Evolutionary conservation across 1,139 yeast genomes (phyloP).

Genomic region (Suhomyces kunorum): DNA sequence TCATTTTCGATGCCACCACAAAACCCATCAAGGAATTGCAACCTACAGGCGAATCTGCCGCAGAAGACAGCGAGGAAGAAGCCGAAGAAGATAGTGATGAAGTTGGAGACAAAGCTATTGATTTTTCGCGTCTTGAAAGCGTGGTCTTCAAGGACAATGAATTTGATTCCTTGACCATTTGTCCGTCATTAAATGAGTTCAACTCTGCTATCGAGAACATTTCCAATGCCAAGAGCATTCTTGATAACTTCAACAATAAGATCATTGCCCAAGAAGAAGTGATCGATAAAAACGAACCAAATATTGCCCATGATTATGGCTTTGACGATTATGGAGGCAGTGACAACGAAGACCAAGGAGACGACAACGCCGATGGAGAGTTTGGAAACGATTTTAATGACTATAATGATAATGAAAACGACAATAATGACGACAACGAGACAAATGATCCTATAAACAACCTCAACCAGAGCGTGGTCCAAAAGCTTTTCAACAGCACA

Average conservation of each 20-base stretch:
- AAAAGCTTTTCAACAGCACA: conserved; percentile 24
- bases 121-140: conserved; percentile 22
- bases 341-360: conserved; percentile 16
- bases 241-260: conserved; percentile 19
- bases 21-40: conserved; percentile 22
- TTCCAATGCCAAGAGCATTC: conserved; percentile 49
- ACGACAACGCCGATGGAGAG: conserved; percentile 20
- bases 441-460: conserved; percentile 24
- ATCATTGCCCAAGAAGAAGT: conserved; percentile 30
- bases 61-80: conserved; percentile 9
- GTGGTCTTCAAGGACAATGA: conserved; percentile 33
- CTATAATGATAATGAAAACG: conserved; percentile 18
- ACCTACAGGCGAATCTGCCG: neutral
- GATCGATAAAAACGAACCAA: neutral
- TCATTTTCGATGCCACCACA: conserved; percentile 62
- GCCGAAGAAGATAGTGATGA: conserved; percentile 16
- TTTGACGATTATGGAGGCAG: conserved; percentile 28
- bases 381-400: conserved; percentile 19
- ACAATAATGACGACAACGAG: conserved; percentile 20
- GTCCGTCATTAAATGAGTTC: conserved; percentile 65
- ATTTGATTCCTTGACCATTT: conserved; percentile 47
- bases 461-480: conserved; percentile 28
- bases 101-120: conserved; percentile 15
- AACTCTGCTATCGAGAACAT: conserved; percentile 60
- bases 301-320: conserved; percentile 29